A percentile compares a stretch with the other conserved stretches of the same genome.
Evolutionary conservation across 2,329 filamentous ascomycete species (phyloP).

Genomic region (Thielaviopsis populi): DNA sequence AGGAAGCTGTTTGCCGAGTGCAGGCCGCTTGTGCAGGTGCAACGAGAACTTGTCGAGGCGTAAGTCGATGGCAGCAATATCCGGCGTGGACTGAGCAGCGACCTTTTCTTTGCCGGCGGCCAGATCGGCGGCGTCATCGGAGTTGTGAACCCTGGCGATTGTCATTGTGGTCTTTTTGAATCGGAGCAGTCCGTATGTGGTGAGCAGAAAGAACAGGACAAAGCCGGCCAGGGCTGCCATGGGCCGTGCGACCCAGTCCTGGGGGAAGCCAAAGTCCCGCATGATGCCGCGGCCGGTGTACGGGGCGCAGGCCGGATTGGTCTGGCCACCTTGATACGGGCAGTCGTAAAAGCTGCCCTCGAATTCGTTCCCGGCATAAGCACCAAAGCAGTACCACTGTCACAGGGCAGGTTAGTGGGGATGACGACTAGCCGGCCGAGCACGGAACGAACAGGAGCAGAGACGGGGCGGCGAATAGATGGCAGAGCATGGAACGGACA

Average conservation of each 20-base stretch:
- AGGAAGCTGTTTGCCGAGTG: conserved; percentile 36
- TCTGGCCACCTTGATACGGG: conserved; percentile 43
- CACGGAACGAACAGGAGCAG: too few relatives aligned
- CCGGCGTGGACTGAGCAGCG: conserved; percentile 34
- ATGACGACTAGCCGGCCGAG: too few relatives aligned
- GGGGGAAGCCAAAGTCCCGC: conserved; percentile 50
- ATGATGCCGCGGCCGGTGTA: conserved; percentile 59
- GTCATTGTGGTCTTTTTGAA: conserved; percentile 54
- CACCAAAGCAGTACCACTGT: conserved; percentile 56
- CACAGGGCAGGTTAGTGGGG: conserved; percentile 18
- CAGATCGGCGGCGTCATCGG: conserved; percentile 38
- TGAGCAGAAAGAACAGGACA: conserved; percentile 44
- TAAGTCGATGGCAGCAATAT: conserved; percentile 48
- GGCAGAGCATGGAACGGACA: too few relatives aligned
- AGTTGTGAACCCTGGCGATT: conserved; percentile 46
- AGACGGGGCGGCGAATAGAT: too few relatives aligned
- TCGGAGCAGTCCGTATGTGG: conserved; percentile 46
- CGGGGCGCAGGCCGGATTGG: conserved; percentile 49
- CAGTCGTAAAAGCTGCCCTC: conserved; percentile 58
- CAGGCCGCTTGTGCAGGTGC: conserved; percentile 44
- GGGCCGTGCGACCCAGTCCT: conserved; percentile 51
- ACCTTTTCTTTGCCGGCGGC: conserved; percentile 60
- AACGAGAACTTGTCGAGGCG: conserved; percentile 49
- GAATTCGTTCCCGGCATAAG: conserved; percentile 59
- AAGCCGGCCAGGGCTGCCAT: conserved; percentile 50